phyloP scores from a whole-genome alignment of 129 eudicot species.

The Heracleum sosnowskyi region DNA sequence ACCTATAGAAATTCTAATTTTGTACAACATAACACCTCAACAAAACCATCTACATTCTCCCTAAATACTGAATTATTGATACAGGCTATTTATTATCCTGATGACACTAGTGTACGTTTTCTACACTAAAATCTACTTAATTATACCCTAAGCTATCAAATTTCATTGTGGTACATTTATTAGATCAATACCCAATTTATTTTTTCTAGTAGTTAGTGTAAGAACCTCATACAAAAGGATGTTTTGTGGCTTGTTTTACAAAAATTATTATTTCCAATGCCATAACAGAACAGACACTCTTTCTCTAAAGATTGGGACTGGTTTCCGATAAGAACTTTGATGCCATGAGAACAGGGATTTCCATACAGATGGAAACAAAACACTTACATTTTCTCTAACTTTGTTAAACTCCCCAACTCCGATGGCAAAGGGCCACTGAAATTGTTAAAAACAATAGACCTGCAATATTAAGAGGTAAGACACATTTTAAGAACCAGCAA shows the following conservation, averaged over 20 bases:
- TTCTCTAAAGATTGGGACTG: neutral
- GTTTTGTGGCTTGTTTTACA: too few species aligned
- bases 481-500: neutral
- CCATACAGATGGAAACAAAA: neutral
- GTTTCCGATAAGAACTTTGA: neutral
- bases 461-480: conserved; percentile 18
- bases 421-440: conserved; percentile 67
- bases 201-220: neutral
- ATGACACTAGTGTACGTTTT: too few species aligned
- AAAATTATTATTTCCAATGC: neutral
- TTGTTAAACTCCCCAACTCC: conserved; percentile 49
- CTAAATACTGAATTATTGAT: too few species aligned
- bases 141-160: too few species aligned
- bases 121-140: too few species aligned
- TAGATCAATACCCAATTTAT: too few species aligned
- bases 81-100: too few species aligned
- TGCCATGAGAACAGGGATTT: neutral
- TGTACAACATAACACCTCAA: too few species aligned
- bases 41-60: too few species aligned
- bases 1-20: too few species aligned
- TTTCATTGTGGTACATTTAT: too few species aligned
- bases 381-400: conserved; percentile 47
- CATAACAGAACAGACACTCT: neutral
- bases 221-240: too few species aligned
- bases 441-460: conserved; percentile 44